Evolutionary conservation across 495 filamentous ascomycete genomes (phyloP).

Genomic region (Cenococcum geophilum): DNA sequence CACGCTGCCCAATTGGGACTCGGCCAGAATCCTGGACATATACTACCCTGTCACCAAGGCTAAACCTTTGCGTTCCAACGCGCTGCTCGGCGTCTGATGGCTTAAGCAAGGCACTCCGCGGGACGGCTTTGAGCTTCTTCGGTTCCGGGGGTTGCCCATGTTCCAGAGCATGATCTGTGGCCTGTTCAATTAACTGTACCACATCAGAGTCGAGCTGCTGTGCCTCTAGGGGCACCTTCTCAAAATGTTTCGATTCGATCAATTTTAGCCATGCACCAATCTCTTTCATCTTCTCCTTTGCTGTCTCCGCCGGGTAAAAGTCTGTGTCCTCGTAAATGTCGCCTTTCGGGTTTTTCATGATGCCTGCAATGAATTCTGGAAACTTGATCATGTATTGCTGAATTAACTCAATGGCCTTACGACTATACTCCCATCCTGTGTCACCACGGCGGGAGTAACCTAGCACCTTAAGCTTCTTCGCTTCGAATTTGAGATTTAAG

Average conservation of each 20-base stretch:
- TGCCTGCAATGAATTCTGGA: slow-evolving; percentile 86
- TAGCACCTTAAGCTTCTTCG: slow-evolving; percentile 88
- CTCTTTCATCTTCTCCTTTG: slow-evolving; percentile 72
- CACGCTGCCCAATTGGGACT: slow-evolving; percentile 85
- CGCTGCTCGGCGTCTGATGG: slow-evolving; percentile 88
- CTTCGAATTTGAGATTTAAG: slow-evolving; percentile 94
- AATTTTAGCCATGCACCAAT: slow-evolving; percentile 89
- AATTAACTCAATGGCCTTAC: slow-evolving; percentile 73
- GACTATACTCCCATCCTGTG: slow-evolving; percentile 91
- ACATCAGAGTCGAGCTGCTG: slow-evolving; percentile 90
- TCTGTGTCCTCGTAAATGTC: slow-evolving; percentile 75
- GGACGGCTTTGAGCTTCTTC: slow-evolving; percentile 68
- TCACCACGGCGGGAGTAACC: slow-evolving; percentile 83
- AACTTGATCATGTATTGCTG: slow-evolving; percentile 87
- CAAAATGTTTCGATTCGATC: slow-evolving; percentile 82
- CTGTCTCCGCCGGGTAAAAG: slow-evolving; percentile 69
- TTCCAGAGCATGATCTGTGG: slow-evolving; percentile 55
- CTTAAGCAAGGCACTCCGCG: slow-evolving; percentile 79
- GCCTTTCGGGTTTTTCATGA: slow-evolving; percentile 67
- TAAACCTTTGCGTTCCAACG: slow-evolving; percentile 76
- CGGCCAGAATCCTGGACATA: slow-evolving; percentile 91
- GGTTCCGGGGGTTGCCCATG: slow-evolving; percentile 48
- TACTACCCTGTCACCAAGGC: slow-evolving; percentile 81
- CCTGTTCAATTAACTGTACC: slow-evolving; percentile 72
- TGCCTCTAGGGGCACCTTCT: slow-evolving; percentile 87